Percentiles rank a stretch among this genome's conserved stretches.
Evolutionary conservation across 2,329 filamentous ascomycete species (phyloP).

Genomic region (Didymella exigua): DNA sequence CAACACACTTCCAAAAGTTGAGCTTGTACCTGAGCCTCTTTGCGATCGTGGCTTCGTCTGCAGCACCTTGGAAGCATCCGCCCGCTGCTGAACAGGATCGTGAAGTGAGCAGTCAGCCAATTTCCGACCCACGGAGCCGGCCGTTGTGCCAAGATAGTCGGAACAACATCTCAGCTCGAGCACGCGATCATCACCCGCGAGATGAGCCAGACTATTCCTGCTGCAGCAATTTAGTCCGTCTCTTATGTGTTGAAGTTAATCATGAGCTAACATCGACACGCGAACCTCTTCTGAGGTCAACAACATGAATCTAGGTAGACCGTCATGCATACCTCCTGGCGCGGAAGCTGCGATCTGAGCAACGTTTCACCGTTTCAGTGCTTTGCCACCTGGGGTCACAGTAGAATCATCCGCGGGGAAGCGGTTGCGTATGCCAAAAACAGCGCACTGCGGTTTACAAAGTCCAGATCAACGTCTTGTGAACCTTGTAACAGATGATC

Average conservation of each 20-base stretch:
- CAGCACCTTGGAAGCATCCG: slow-evolving; percentile 1
- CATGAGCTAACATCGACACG: background rate
- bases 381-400: background rate
- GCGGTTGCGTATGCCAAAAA: background rate
- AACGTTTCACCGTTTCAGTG: slow-evolving; percentile 10
- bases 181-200: background rate
- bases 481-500: background rate
- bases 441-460: background rate
- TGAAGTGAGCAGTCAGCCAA: slow-evolving; percentile 4
- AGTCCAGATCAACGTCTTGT: background rate
- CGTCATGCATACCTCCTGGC: background rate
- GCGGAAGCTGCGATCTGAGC: slow-evolving; percentile 1
- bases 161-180: background rate
- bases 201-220: background rate
- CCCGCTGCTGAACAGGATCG: slow-evolving; percentile 9
- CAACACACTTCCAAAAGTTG: background rate
- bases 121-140: background rate
- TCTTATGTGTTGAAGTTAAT: background rate
- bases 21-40: slow-evolving; percentile 4
- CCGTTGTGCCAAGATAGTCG: background rate
- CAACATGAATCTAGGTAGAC: background rate
- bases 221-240: background rate
- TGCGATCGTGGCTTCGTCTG: background rate
- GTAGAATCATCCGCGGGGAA: background rate
- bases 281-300: background rate